Conservation (phyloP, 805 yeast species). For the Cyberlindnera meyerae region DNA sequence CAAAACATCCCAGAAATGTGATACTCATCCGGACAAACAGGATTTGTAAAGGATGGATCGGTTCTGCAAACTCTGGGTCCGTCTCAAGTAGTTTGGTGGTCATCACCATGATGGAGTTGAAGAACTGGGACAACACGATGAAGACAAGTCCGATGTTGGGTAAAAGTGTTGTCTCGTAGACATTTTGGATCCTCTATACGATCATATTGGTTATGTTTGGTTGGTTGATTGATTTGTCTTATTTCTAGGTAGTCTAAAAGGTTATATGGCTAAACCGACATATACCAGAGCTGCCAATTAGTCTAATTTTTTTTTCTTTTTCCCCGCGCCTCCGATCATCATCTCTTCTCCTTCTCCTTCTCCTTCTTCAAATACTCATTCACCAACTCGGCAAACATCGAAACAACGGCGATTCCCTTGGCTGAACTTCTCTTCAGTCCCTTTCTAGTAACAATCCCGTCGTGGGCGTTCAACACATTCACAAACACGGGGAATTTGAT, state of each 20-base stretch:
- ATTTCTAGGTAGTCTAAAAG: no score
- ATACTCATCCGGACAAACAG: constrained; percentile 71
- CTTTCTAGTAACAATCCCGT: constrained; percentile 75
- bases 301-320: no score
- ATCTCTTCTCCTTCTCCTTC: neutral
- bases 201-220: no score
- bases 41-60: constrained; percentile 75
- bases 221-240: no score
- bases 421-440: constrained; percentile 48
- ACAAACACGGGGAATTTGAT: constrained; percentile 69
- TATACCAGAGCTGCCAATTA: no score
- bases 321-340: no score
- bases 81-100: constrained; percentile 72
- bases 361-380: constrained; percentile 15
- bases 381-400: constrained; percentile 38
- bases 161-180: neutral
- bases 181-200: no score
- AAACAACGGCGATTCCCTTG: constrained; percentile 46
- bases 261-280: no score
- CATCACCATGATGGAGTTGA: constrained; percentile 72
- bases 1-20: constrained; percentile 55
- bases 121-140: constrained; percentile 58
- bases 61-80: constrained; percentile 50
- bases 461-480: constrained; percentile 77
- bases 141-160: constrained; percentile 48